Conservation (phyloP, 495 filamentous ascomycete species). For the Acidomyces sp. region DNA sequence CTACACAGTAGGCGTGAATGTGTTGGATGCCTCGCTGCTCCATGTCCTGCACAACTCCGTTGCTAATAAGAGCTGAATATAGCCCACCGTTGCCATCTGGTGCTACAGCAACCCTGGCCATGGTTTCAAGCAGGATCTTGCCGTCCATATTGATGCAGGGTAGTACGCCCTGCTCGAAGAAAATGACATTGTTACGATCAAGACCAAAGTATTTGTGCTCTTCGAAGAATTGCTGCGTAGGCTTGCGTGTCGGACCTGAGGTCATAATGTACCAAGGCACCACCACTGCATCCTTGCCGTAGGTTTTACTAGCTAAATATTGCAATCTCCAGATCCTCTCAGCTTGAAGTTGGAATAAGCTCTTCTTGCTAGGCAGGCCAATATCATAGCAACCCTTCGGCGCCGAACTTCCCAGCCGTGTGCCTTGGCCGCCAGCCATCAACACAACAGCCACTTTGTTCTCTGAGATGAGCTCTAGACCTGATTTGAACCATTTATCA, state of each 20-base stretch:
- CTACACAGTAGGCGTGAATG: constrained; percentile 94
- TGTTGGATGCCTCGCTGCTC: constrained; percentile 78
- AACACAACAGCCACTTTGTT: constrained; percentile 92
- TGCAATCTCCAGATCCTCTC: constrained; percentile 88
- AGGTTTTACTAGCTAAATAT: constrained; percentile 58
- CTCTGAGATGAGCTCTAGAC: constrained; percentile 68
- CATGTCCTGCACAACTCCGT: constrained; percentile 80
- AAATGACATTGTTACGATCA: constrained; percentile 65
- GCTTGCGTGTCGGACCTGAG: constrained; percentile 82
- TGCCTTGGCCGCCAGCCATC: constrained; percentile 95
- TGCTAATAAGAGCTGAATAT: constrained; percentile 78
- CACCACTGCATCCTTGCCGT: constrained; percentile 46
- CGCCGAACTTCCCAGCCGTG: constrained; percentile 80
- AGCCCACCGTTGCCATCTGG: constrained; percentile 98
- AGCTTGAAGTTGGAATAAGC: constrained; percentile 92
- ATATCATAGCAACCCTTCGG: constrained; percentile 97
- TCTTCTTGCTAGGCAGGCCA: constrained; percentile 79
- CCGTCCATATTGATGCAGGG: constrained; percentile 96
- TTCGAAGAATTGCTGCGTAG: constrained; percentile 87
- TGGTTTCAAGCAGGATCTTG: constrained; percentile 88
- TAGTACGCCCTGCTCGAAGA: constrained; percentile 95
- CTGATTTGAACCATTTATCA: constrained; percentile 71
- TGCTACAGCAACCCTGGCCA: constrained; percentile 85
- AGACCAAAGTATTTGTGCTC: constrained; percentile 84
- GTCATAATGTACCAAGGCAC: constrained; percentile 99